phyloP scores from a whole-genome alignment of 176 grass and related monocot genomes.

The Aegilops bicornis region DNA sequence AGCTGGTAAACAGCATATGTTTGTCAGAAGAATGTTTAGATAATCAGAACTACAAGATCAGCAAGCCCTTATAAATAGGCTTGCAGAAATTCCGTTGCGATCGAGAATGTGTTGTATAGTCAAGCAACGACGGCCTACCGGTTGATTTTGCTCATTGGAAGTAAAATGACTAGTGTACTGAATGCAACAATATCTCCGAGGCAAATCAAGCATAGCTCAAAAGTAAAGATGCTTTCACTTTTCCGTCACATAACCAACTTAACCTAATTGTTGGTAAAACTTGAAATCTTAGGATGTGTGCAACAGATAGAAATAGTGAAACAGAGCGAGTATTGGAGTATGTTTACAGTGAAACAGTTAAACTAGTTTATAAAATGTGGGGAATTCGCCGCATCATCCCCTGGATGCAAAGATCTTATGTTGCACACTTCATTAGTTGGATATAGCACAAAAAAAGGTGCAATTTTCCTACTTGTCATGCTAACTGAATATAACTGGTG shows the following conservation, averaged over 20 bases:
- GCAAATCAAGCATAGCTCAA: neutral
- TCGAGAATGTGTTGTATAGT: neutral
- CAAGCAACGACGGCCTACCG: neutral
- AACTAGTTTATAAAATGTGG: neutral
- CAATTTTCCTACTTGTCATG: neutral
- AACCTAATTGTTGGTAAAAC: neutral
- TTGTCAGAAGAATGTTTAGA: neutral
- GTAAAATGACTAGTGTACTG: neutral
- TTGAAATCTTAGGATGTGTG: neutral
- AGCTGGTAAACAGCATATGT: conserved; percentile 6
- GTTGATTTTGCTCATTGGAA: neutral
- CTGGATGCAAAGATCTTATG: neutral
- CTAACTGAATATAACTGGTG: neutral
- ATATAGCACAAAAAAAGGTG: neutral
- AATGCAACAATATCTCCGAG: neutral
- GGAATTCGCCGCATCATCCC: neutral
- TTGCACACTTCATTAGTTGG: neutral
- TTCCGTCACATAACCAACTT: neutral
- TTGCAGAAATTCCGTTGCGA: neutral
- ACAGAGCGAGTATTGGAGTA: neutral
- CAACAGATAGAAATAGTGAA: neutral
- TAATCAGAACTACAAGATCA: neutral
- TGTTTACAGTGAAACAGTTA: neutral
- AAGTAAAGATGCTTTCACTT: neutral
- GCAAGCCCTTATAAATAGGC: neutral